Evolutionary conservation across 2,329 filamentous ascomycete genomes (phyloP).

Genomic region (Ceratocystis smalleyi): DNA sequence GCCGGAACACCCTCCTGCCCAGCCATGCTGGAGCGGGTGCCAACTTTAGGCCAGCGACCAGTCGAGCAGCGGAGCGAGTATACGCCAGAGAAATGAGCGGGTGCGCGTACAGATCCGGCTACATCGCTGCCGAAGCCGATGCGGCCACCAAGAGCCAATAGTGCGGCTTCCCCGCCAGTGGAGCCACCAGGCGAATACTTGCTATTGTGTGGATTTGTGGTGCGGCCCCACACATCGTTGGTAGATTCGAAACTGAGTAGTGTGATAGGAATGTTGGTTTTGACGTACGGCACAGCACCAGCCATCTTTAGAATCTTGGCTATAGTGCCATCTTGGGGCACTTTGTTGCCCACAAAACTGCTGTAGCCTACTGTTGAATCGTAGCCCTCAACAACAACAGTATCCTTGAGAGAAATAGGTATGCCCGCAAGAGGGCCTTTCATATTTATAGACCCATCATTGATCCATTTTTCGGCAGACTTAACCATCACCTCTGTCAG

Average conservation of each 20-base stretch:
- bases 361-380: conserved; percentile 74
- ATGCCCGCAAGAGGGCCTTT: conserved; percentile 75
- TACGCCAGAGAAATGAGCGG: conserved; percentile 79
- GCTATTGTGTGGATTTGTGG: conserved; percentile 67
- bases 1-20: conserved; percentile 81
- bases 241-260: conserved; percentile 74
- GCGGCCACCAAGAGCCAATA: conserved; percentile 66
- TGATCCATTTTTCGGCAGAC: conserved; percentile 59
- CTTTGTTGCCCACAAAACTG: conserved; percentile 51
- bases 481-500: conserved; percentile 73
- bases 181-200: conserved; percentile 79
- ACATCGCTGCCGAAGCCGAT: conserved; percentile 88
- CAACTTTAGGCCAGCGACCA: conserved; percentile 76
- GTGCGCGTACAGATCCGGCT: conserved; percentile 71
- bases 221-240: conserved; percentile 65
- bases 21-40: conserved; percentile 74
- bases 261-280: conserved; percentile 79
- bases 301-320: conserved; percentile 70
- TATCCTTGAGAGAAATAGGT: conserved; percentile 71
- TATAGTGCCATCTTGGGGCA: conserved; percentile 51
- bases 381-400: conserved; percentile 65
- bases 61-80: conserved; percentile 78
- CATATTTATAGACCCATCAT: conserved; percentile 46
- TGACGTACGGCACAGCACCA: conserved; percentile 79
- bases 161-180: conserved; percentile 69